A percentile compares a stretch with the other conserved stretches of the same genome.
These are phyloP conservation scores for Blastocystis sp. DNA, from an alignment of 352 stramenopile species.

Conservation along the genomic window DNA sequence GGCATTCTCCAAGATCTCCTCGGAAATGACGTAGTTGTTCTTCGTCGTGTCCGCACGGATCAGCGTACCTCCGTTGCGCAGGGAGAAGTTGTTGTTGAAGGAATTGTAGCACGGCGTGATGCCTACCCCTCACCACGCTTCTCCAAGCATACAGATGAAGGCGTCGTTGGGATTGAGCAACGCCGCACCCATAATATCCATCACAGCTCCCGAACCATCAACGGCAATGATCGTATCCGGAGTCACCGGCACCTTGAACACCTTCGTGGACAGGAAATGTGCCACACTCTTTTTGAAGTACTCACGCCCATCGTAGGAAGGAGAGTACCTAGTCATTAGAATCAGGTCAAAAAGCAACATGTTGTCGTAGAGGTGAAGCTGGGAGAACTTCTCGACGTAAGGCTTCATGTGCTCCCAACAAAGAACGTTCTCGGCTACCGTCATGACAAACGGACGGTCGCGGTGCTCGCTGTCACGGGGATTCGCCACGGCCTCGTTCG, in stretches of 20 bases:
- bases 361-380: constrained; percentile 46
- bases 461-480: background rate
- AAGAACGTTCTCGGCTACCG: constrained; percentile 64
- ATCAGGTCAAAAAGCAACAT: background rate
- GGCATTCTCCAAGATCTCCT: constrained; percentile 44
- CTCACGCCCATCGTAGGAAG: constrained; percentile 35
- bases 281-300: constrained; percentile 61
- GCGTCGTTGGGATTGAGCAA: constrained; percentile 52
- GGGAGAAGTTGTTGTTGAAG: constrained; percentile 63
- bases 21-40: constrained; percentile 59
- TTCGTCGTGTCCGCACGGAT: constrained; percentile 37
- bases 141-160: constrained; percentile 53
- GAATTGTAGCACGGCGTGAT: constrained; percentile 69
- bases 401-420: constrained; percentile 58
- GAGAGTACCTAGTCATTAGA: constrained; percentile 10
- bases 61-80: constrained; percentile 34
- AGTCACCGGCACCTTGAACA: constrained; percentile 18
- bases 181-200: constrained; percentile 64
- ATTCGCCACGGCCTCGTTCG: background rate
- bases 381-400: constrained; percentile 28
- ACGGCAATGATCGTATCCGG: constrained; percentile 5
- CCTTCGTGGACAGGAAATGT: constrained; percentile 15
- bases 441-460: constrained; percentile 46
- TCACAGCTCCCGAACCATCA: constrained; percentile 46
- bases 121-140: background rate